These are phyloP conservation scores for Kregervanrija fluxuum DNA, from an alignment of 805 yeast species.

Conservation along the genomic window DNA sequence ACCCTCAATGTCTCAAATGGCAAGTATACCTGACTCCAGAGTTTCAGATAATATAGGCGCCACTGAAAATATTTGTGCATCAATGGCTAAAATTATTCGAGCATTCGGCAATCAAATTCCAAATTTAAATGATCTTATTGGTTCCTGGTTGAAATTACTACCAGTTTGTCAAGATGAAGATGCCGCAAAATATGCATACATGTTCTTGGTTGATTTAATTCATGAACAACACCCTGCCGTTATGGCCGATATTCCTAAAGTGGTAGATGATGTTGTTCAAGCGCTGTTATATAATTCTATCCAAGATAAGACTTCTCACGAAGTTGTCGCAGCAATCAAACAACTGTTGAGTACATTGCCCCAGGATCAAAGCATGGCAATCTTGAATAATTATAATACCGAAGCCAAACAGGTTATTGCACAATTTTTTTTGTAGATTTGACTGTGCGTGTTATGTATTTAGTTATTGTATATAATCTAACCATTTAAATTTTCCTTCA, in stretches of 20 bases:
- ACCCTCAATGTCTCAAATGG: slow-evolving; percentile 66
- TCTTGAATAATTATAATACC: slow-evolving; percentile 56
- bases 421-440: slow-evolving; percentile 21
- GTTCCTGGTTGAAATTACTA: slow-evolving; percentile 72
- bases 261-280: slow-evolving; percentile 63
- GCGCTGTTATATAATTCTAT: slow-evolving; percentile 66
- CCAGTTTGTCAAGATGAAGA: slow-evolving; percentile 82
- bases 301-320: slow-evolving; percentile 64
- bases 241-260: slow-evolving; percentile 43
- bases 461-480: too few relatives aligned
- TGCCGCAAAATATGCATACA: slow-evolving; percentile 80
- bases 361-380: slow-evolving; percentile 56
- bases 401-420: slow-evolving; percentile 50
- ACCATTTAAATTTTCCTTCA: too few relatives aligned
- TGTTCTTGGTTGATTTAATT: slow-evolving; percentile 65
- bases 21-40: slow-evolving; percentile 71
- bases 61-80: slow-evolving; percentile 76
- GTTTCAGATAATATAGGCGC: slow-evolving; percentile 80
- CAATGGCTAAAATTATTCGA: slow-evolving; percentile 79
- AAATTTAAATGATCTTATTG: slow-evolving; percentile 53
- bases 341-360: slow-evolving; percentile 58
- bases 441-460: too few relatives aligned
- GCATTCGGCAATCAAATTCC: slow-evolving; percentile 52
- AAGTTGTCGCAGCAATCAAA: slow-evolving; percentile 56
- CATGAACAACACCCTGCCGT: slow-evolving; percentile 59